Percentiles rank a stretch among this genome's conserved stretches.
These are phyloP conservation scores for Solanum hybrid DNA, from an alignment of 305 asterid species.

Conservation along the genomic window DNA sequence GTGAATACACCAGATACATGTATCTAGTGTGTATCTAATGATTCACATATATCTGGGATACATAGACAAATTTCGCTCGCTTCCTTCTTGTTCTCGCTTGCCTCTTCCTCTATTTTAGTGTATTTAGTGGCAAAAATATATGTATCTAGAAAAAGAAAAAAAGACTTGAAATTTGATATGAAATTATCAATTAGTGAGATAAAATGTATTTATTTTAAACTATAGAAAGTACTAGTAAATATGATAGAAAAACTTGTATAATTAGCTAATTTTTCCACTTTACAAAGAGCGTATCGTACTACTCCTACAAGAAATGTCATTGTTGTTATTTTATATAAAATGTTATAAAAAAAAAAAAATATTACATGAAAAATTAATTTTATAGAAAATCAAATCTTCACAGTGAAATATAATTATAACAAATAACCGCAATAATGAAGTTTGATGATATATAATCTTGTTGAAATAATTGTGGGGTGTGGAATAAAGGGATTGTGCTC, in stretches of 20 bases:
- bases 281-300: background rate
- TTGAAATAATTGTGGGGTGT: background rate
- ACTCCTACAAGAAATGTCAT: background rate
- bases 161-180: too few relatives aligned
- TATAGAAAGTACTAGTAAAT: too few relatives aligned
- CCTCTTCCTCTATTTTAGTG: background rate
- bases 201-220: too few relatives aligned
- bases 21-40: too few relatives aligned
- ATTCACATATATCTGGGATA: too few relatives aligned
- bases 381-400: too few relatives aligned
- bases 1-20: too few relatives aligned
- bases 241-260: background rate
- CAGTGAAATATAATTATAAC: too few relatives aligned
- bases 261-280: background rate
- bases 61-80: background rate
- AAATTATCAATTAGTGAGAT: background rate
- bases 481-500: background rate
- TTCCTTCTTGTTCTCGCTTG: background rate
- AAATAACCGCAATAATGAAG: background rate
- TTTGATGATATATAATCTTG: background rate
- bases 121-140: too few relatives aligned
- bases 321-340: too few relatives aligned
- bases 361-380: background rate
- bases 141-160: too few relatives aligned
- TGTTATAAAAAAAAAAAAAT: too few relatives aligned